These are phyloP conservation scores for Globisporangium mamillatum DNA, from an alignment of 352 stramenopile species.

Conservation along the genomic window DNA sequence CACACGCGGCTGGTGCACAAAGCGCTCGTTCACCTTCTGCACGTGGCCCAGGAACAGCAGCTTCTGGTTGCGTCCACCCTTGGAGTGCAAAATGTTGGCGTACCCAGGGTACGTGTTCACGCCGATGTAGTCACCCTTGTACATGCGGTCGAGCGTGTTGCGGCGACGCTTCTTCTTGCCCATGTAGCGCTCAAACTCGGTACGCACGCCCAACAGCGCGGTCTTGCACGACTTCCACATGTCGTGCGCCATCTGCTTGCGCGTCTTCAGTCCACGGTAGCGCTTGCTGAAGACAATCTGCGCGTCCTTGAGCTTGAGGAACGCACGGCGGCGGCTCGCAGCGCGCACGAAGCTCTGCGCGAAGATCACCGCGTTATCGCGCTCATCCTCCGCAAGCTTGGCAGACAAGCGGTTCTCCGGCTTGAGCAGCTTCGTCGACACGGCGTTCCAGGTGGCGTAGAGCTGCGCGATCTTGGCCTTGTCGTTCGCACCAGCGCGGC, in stretches of 20 bases:
- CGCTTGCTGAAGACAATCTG: conserved; percentile 78
- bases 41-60: conserved; percentile 69
- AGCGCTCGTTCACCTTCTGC: conserved; percentile 84
- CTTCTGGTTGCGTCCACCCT: conserved; percentile 42
- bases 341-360: conserved; percentile 72
- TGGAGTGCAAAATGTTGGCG: conserved; percentile 54
- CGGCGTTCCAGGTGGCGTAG: conserved; percentile 57
- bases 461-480: conserved; percentile 52
- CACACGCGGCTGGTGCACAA: conserved; percentile 72
- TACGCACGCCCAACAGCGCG: conserved; percentile 71
- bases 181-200: conserved; percentile 81
- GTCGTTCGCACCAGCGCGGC: conserved; percentile 45
- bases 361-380: conserved; percentile 68
- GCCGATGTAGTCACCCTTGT: conserved; percentile 79
- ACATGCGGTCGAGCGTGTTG: conserved; percentile 70
- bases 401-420: conserved; percentile 40
- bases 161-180: conserved; percentile 85
- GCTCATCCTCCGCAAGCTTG: conserved; percentile 55
- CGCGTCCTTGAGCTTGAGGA: conserved; percentile 54
- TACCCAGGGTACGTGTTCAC: conserved; percentile 70
- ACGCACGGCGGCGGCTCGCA: conserved; percentile 42
- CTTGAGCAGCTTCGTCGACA: conserved; percentile 53
- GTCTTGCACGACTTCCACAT: conserved; percentile 74
- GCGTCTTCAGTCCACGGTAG: conserved; percentile 71
- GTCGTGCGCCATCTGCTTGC: conserved; percentile 61